Evolutionary conservation across 768 basidiomycete species (phyloP), one percentile per base, ranked within the genome.

Genomic region (Lyophyllum atratum): DNA sequence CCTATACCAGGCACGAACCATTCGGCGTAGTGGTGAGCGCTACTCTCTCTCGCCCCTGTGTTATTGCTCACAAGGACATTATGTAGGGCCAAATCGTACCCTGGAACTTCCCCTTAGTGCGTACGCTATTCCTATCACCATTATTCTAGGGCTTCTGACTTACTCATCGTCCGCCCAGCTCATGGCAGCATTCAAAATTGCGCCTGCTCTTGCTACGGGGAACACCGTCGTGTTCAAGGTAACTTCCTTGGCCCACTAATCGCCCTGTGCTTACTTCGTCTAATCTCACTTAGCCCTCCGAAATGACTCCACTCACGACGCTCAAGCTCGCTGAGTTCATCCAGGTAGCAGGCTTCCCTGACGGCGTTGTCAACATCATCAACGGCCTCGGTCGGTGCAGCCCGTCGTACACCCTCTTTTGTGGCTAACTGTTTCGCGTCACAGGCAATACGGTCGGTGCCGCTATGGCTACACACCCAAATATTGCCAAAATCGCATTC

Each of bases 401-500:
- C 22, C 31, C 37, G 8, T 34, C 21, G 3, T 2, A 7, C 31
- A 15, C 0, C 22, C 29, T 6, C 29, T 12, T 22, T 9, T 86
- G 24, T 52, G 53, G 79, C 78, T 37, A 76, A 79, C 17, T 74
- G 79, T 46, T 80, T 66, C 72, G 82, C 49, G 25, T 47, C 40
- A 73, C 76, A 63, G 87, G 87, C 1, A 34, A 49, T 22, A 81
- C 79, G 9, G 86, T 81, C 10, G 89, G 89, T 0, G 66, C 83
- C 22, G 85, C 87, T 17, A 83, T 90, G 53, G 66, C 78, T 5
- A 70, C 76, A 28, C 86, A 90, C 72, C 76, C 76, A 61, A 70
- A 58, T 2, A 68, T 90, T 62, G 79, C 83, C 58, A 89, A 88
- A 74, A 78, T 93, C 24, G 86, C 92, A 0, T 95, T 95, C 76